A percentile compares a stretch with the other conserved stretches of the same genome.
These are phyloP conservation scores for Hanseniaspora osmophila DNA, from an alignment of 805 yeast genomes.

Conservation along the genomic window DNA sequence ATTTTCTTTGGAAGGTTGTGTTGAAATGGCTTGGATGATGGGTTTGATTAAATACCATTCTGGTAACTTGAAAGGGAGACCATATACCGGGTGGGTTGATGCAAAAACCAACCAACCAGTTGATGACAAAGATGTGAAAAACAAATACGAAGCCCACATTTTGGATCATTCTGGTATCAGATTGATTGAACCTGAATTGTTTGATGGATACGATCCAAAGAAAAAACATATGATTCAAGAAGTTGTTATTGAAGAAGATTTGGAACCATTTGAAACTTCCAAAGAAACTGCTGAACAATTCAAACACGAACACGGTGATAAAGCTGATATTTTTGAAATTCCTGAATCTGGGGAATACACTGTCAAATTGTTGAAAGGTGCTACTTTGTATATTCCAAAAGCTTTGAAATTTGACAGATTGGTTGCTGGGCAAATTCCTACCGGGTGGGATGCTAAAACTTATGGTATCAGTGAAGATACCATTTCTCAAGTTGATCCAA, in stretches of 20 bases:
- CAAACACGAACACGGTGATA: conserved; percentile 84
- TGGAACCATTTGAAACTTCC: conserved; percentile 90
- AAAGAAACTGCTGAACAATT: conserved; percentile 92
- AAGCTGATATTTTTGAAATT: conserved; percentile 80
- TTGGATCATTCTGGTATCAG: conserved; percentile 93
- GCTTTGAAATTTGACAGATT: conserved; percentile 51
- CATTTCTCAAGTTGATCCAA: conserved; percentile 88
- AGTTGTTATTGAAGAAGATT: conserved; percentile 88
- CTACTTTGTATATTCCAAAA: conserved; percentile 80
- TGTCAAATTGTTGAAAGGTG: conserved; percentile 84
- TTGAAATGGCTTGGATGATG: conserved; percentile 99
- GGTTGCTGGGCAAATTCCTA: conserved; percentile 77
- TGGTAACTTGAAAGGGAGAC: conserved; percentile 48
- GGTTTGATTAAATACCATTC: conserved; percentile 91
- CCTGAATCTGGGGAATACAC: conserved; percentile 86
- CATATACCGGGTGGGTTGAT: conserved; percentile 96
- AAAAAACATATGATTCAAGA: conserved; percentile 90
- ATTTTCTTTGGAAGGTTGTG: conserved; percentile 92
- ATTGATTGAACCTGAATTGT: conserved; percentile 88
- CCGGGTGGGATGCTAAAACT: conserved; percentile 93
- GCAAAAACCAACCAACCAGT: conserved; percentile 85
- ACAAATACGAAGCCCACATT: conserved; percentile 78
- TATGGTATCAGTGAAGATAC: conserved; percentile 94
- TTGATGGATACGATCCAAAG: conserved; percentile 87
- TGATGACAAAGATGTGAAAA: conserved; percentile 86